Base-by-base conservation (phyloP, 2,329 filamentous ascomycete genomes). In the Ophiocordyceps sinensis region DNA sequence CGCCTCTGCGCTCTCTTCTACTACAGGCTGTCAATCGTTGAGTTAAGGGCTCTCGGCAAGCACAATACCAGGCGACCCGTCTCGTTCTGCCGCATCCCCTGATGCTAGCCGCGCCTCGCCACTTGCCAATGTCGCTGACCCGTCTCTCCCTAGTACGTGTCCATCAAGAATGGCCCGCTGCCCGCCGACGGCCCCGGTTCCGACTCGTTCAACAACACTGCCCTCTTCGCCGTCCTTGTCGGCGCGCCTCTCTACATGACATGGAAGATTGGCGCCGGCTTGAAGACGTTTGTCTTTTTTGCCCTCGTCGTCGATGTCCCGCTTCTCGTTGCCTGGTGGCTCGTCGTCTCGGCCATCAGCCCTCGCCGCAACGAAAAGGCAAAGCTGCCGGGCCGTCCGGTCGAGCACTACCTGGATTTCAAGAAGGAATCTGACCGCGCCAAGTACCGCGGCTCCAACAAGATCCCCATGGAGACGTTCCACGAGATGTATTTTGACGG, bases 401-500 rank as follows among this genome's bases (percentile, higher is more conserved):
- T 96, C 49, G 88, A 95, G 65, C 75, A 88, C 68, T 96, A 96
- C 68, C 77, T 91, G 50, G 80, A 75, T 45, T 91, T 91, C 71
- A 84, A 86, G 65, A 74, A 73, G 51, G 63, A 66, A n/a, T 61
- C 61, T 42, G 72, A 77, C 54, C 59, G 70, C 54, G 57, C 61
- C 54, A 85, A 79, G 65, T 91, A 86, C 67, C 71, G 74, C 51
- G 85, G 85, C 61, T 73, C 73, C 62, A 83, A 75, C 66, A 88
- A 83, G 68, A 86, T 91, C 45, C 81, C 86, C 41, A 82, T 93
- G 71, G 82, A 94, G 69, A 93, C 86, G 21, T 96, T 96, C 71
- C 80, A 93, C 60, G 88, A 95, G 66, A 94, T 89, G 82, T 96
- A 95, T 73, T 94, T 96, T 64, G 82, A 91, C 57, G 86, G 85